A percentile compares a stretch with the other conserved stretches of the same genome.
Conservation (phyloP, 768 basidiomycete genomes). For the Leccinum ochraceum region DNA sequence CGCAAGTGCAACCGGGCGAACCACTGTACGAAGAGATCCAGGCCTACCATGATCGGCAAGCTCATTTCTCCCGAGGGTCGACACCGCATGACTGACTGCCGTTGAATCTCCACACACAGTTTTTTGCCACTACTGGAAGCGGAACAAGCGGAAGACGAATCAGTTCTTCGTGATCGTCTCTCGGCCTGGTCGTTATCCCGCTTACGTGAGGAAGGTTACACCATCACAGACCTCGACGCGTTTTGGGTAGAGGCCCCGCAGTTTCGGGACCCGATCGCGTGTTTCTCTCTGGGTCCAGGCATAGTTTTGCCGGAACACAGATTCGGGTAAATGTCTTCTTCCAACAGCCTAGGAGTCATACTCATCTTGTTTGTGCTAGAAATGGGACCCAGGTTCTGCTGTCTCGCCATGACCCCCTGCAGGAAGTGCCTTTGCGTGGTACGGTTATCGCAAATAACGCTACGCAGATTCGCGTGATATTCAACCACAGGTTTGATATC, state of each 20-base stretch:
- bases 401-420: conserved; percentile 61
- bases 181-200: conserved; percentile 63
- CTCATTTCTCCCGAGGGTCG: background rate
- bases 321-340: conserved; percentile 57
- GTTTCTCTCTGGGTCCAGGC: conserved; percentile 66
- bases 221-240: conserved; percentile 61
- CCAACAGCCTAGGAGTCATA: background rate
- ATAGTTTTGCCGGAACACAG: conserved; percentile 60
- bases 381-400: conserved; percentile 70
- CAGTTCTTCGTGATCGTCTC: conserved; percentile 60
- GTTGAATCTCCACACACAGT: conserved; percentile 29
- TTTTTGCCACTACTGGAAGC: conserved; percentile 49
- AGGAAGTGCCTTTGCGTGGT: conserved; percentile 54
- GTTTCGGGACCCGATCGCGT: conserved; percentile 66
- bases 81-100: background rate
- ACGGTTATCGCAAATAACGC: conserved; percentile 50
- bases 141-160: conserved; percentile 68
- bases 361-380: conserved; percentile 38
- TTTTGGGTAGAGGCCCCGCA: conserved; percentile 69
- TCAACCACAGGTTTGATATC: conserved; percentile 49
- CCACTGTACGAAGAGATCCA: conserved; percentile 51
- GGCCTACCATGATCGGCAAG: conserved; percentile 57
- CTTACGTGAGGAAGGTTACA: conserved; percentile 70
- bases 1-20: conserved; percentile 37
- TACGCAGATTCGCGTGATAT: conserved; percentile 59